A percentile compares a stretch with the other conserved stretches of the same genome.
These are phyloP conservation scores for Wickerhamomyces tratensis DNA, from an alignment of 805 yeast genomes.

Conservation along the genomic window DNA sequence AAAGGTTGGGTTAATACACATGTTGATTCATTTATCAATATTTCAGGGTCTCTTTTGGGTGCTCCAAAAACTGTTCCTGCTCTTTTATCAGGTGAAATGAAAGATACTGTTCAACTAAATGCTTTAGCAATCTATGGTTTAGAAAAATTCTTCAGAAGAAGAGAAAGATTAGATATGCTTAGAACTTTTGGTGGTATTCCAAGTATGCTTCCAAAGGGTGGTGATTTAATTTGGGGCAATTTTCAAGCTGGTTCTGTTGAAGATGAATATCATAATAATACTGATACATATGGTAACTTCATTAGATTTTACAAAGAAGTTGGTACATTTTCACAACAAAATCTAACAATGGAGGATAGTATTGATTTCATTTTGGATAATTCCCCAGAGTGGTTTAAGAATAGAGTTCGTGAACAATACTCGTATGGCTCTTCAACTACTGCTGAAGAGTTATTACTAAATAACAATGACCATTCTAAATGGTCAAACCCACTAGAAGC, in stretches of 20 bases:
- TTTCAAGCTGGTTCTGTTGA: slow-evolving; percentile 65
- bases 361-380: slow-evolving; percentile 54
- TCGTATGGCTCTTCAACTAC: slow-evolving; percentile 69
- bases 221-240: slow-evolving; percentile 83
- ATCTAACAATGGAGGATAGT: slow-evolving; percentile 58
- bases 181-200: slow-evolving; percentile 91
- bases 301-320: slow-evolving; percentile 46
- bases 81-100: slow-evolving; percentile 94
- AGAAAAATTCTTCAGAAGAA: slow-evolving; percentile 85
- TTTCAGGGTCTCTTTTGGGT: slow-evolving; percentile 85
- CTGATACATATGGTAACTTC: slow-evolving; percentile 60
- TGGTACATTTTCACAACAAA: slow-evolving; percentile 33
- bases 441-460: slow-evolving; percentile 44
- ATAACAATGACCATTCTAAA: slow-evolving; percentile 63
- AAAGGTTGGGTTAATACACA: slow-evolving; percentile 77
- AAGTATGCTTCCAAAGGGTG: slow-evolving; percentile 95
- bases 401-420: slow-evolving; percentile 59
- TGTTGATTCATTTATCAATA: slow-evolving; percentile 73
- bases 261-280: slow-evolving; percentile 19
- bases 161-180: slow-evolving; percentile 80
- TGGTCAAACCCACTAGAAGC: slow-evolving; percentile 97
- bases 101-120: slow-evolving; percentile 90
- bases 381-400: slow-evolving; percentile 70
- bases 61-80: slow-evolving; percentile 94
- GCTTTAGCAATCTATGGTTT: slow-evolving; percentile 89